Evolutionary conservation across 192 early-diverging fungal species (phyloP).

Genomic region (Jimgerdemannia flammicorona): DNA sequence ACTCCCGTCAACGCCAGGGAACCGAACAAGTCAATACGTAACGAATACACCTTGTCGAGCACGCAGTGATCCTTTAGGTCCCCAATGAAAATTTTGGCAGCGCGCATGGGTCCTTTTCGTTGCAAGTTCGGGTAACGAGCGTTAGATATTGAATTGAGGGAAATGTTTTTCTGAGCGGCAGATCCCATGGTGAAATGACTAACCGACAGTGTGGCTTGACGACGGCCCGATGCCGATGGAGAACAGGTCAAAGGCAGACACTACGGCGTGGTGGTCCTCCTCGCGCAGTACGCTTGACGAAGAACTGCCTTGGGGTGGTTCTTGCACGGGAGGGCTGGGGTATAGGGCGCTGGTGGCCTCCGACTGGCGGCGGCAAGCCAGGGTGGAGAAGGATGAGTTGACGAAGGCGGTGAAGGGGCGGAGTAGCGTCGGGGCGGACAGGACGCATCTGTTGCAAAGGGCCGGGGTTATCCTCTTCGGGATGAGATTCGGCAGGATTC

Average conservation of each 20-base stretch:
- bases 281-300: conserved; percentile 5
- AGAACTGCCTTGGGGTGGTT: neutral
- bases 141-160: neutral
- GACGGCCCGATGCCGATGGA: conserved; percentile 94
- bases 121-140: too few species aligned
- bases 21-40: conserved; percentile 78
- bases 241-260: conserved; percentile 93
- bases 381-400: neutral
- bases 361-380: neutral
- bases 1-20: conserved; percentile 91
- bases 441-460: neutral
- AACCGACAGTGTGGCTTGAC: conserved; percentile 87
- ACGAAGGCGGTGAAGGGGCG: neutral
- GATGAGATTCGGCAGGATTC: too few species aligned
- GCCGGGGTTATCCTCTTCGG: too few species aligned
- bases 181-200: neutral
- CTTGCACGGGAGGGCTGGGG: neutral
- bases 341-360: neutral
- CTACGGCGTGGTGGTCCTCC: conserved; percentile 68
- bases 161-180: neutral
- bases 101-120: conserved; percentile 74
- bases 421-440: neutral
- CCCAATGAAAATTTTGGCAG: conserved; percentile 89
- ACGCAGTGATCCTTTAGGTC: conserved; percentile 71
- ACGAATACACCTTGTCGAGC: conserved; percentile 47